Base-by-base conservation (phyloP, 2,329 filamentous ascomycete species). In the Keithomyces neogunnii region DNA sequence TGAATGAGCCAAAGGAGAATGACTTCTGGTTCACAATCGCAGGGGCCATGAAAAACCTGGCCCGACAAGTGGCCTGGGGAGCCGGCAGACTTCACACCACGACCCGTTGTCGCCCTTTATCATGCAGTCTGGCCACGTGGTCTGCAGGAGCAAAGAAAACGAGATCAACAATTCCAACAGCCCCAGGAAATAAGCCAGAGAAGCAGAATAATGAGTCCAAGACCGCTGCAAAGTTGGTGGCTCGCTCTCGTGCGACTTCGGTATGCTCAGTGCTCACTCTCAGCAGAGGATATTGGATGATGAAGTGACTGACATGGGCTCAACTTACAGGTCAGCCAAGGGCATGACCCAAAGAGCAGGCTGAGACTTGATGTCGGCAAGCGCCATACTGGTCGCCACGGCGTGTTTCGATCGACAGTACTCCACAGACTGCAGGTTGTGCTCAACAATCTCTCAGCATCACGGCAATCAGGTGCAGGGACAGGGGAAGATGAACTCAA, bases 401-500 rank as follows among this genome's bases (percentile, higher is more conserved):
- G 56, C 6, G 50, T 64, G 10, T 68, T 70, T 42, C 57, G 66
- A 13, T 64, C 64, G 32, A 63, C 66, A 2, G 66, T 69, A 4
- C 56, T 70, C 49, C 50, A 57, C 31, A 68, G 66, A 5, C 69
- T 77, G 49, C 60, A 69, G 2, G 8, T 49, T 2, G 59, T 75
- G 10, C 51, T 76, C 28, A 57, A 58, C 10, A 51, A 56, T 0
- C 51, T 66, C 32, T 59, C 62, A 2, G 53, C 59, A 1, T 47
- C 60, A 1, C 57, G 61, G 3, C 62, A 60, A 7, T 29, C 56
- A 9, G 54, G 57, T n/a, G 64, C 51, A 4, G 63, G 64, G 9
- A 50, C 66, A 13, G 59, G 66, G 42, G 63, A 67, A 47, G 56
- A 68, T 48, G 71, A 76, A 49, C 62, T 80, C 19, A 67, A 72